A percentile compares a stretch with the other conserved stretches of the same genome.
Evolutionary conservation across 805 yeast genomes (phyloP).

Genomic region (Kluyveromyces starmeri): DNA sequence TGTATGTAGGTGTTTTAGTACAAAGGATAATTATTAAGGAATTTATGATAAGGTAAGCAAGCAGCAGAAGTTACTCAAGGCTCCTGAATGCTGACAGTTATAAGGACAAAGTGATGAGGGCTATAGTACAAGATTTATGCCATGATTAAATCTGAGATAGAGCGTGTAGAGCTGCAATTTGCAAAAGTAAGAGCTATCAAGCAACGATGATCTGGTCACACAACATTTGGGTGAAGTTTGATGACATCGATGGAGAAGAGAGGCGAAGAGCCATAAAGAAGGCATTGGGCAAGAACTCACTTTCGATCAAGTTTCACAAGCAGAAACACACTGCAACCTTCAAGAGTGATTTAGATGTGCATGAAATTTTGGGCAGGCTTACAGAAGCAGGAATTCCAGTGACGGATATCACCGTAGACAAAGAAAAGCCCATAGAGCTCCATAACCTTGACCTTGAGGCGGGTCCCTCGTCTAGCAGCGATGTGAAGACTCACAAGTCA

Average conservation of each 20-base stretch:
- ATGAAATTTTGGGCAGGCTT: constrained; percentile 9
- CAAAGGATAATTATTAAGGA: too few species aligned
- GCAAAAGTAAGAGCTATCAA: too few species aligned
- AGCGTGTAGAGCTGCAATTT: too few species aligned
- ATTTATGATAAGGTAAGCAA: too few species aligned
- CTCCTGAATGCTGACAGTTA: too few species aligned
- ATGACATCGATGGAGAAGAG: constrained; percentile 47
- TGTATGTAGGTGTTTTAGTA: too few species aligned
- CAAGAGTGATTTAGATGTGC: constrained; percentile 8
- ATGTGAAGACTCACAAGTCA: neutral
- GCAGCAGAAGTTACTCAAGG: too few species aligned
- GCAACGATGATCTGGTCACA: neutral
- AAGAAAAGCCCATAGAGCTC: constrained; percentile 14
- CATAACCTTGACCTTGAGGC: neutral
- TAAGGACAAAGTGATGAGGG: too few species aligned
- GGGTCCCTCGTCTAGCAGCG: neutral
- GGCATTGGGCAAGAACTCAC: neutral
- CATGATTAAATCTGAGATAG: too few species aligned
- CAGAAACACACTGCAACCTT: constrained; percentile 4
- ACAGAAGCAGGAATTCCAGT: constrained; percentile 9
- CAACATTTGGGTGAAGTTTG: constrained; percentile 19
- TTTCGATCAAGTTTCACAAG: neutral
- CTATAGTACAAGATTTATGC: too few species aligned
- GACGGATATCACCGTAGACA: constrained; percentile 5
- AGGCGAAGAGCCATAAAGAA: constrained; percentile 36